Evolutionary conservation across 768 basidiomycete species (phyloP).

Genomic region (Polyporus arcularius): DNA sequence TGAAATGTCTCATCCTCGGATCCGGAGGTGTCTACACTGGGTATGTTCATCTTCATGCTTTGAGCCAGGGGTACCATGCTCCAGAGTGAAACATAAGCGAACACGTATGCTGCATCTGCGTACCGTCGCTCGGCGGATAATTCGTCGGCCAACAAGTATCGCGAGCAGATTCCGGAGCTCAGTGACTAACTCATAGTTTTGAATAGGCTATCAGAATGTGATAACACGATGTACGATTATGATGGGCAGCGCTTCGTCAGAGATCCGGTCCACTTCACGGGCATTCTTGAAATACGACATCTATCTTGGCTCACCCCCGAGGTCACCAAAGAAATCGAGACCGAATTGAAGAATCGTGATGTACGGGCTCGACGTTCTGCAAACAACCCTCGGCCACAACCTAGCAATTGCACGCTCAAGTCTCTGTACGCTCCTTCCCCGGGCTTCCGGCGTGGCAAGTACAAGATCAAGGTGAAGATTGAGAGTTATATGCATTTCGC

Average conservation of each 20-base stretch:
- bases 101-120: no score
- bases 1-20: slow-evolving; percentile 16
- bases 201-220: slow-evolving; percentile 18
- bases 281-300: slow-evolving; percentile 46
- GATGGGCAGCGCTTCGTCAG: not conserved
- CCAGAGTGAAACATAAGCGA: no score
- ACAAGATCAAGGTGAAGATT: slow-evolving; percentile 41
- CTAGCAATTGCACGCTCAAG: slow-evolving; percentile 36
- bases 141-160: not conserved
- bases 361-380: slow-evolving; percentile 20
- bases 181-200: not conserved
- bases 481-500: slow-evolving; percentile 42
- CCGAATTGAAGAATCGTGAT: slow-evolving; percentile 46
- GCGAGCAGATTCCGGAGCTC: not conserved
- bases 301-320: slow-evolving; percentile 51
- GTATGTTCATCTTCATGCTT: slow-evolving; percentile 1
- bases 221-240: slow-evolving; percentile 15
- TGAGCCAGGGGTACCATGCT: not conserved
- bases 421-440: slow-evolving; percentile 22
- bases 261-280: slow-evolving; percentile 48
- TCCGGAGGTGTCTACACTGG: slow-evolving; percentile 15
- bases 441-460: slow-evolving; percentile 13
- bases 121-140: no score
- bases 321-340: slow-evolving; percentile 43
- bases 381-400: slow-evolving; percentile 1